Base-by-base conservation (phyloP, 768 basidiomycete genomes). In the Phallus indusiatus region DNA sequence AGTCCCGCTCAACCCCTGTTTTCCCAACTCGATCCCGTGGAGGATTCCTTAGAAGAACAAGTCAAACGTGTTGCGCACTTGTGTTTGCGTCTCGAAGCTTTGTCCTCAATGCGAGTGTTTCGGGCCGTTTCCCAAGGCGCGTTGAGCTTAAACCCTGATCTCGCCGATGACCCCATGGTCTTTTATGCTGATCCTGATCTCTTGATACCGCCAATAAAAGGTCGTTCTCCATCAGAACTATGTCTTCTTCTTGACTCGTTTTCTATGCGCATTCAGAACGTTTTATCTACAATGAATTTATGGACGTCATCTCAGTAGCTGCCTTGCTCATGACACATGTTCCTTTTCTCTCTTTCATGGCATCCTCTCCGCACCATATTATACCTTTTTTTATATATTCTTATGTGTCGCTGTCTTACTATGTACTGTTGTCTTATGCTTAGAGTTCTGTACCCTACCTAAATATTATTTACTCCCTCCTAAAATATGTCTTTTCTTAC, bases 21-120 rank as follows among this genome's bases (percentile, higher is more conserved):
- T 22, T 46, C 54, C 33, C 36, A 57, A 14, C 21, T 53, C 42
- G 50, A 20, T 33, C 49, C 33, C 34, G 61, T 52, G 22, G 36
- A 52, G 14, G 35, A 42, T 33, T 59, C 56, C 28, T 18, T 51
- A 18, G 66, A 88, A n/a, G 79, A 79, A 14, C 86, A 91, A 68
- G 83, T 92, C 67, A 80, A 80, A 53, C 81, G 87, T 60, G 72
- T 97, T 50, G 88, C 84, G 0, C 65, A 82, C 62, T 68, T 94
- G 11, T 86, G 88, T 66, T 73, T 94, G 21, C 82, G 92, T 4
- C 75, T 94, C 33, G 93, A 97, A 71, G 81, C 87, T 2, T 76
- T 93, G 24, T 78, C 85, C 2, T 79, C 83, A 4, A 75, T 72
- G 0, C 80, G 85, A 4, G 72, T 85, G 12, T 87, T 88, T 72